These are phyloP conservation scores for Shiraia sp. DNA, from an alignment of 2,329 filamentous ascomycete genomes.

Conservation along the genomic window DNA sequence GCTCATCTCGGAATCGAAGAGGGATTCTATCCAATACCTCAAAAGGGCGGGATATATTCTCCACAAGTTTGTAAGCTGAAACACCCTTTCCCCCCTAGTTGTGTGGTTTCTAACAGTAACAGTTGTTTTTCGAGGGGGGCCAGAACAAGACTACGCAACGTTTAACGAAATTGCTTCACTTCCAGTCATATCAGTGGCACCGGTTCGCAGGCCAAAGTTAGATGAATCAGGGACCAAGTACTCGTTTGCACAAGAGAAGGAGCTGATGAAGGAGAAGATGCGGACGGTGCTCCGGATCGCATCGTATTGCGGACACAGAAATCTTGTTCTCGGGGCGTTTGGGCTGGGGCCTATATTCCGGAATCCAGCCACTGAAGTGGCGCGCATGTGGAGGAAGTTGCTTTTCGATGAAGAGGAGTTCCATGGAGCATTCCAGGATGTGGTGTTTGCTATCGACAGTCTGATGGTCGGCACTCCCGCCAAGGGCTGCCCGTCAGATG, in stretches of 20 bases:
- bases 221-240: constrained; percentile 69
- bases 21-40: constrained; percentile 72
- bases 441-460: constrained; percentile 52
- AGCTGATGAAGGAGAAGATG: constrained; percentile 74
- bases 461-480: constrained; percentile 32
- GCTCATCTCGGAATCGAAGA: constrained; percentile 37
- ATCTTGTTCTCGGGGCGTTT: constrained; percentile 50
- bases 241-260: constrained; percentile 71
- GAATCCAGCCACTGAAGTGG: constrained; percentile 49
- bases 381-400: constrained; percentile 50
- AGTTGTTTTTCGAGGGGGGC: constrained; percentile 72
- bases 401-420: constrained; percentile 51
- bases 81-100: background rate
- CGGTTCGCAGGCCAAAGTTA: constrained; percentile 73
- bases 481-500: constrained; percentile 42
- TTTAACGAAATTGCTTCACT: constrained; percentile 57
- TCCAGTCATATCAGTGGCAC: constrained; percentile 74
- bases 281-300: constrained; percentile 72
- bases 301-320: constrained; percentile 46
- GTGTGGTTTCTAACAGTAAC: constrained; percentile 7
- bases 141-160: constrained; percentile 52
- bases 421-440: constrained; percentile 48
- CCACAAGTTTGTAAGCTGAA: constrained; percentile 62
- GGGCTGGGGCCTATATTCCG: constrained; percentile 51
- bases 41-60: constrained; percentile 71